Base-by-base conservation (phyloP, 23 red algal species). In the Agarophyton chilense region DNA sequence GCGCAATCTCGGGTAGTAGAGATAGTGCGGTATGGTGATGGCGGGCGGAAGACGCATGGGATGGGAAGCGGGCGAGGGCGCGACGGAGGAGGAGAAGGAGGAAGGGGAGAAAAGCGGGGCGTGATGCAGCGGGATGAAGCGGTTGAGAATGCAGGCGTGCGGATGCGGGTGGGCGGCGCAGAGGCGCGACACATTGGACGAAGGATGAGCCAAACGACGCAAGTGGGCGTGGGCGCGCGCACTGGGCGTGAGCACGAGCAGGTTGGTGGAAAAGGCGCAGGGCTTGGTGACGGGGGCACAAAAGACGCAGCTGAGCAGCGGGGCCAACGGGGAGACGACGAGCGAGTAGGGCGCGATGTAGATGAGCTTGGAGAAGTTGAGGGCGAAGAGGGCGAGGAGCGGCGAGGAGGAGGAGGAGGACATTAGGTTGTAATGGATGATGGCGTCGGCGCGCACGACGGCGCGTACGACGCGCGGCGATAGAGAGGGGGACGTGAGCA, bases 131-230 rank as follows among this genome's bases (percentile, higher is more conserved):
- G 40, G 40, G 26, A 83, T 58, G 16, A 47, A 40, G 25, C 10
- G 38, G 24, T 83, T 83, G n/a, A 83, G 79, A 31, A 83, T 26
- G 79, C 79, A 83, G 9, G 79, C 79, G 34, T 83, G 55, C 18
- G 39, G 36, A 16, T 61, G 12, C 12, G 61, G 79, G 25, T 65
- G 16, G 22, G 5, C 33, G 33, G 54, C 55, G 79, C 79, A 65
- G 26, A 31, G 29, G 56, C 29, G 32, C 16, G 12, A 10, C 6
- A 39, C 29, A 17, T 49, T 49, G 79, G 79, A 45, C 13, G 56
- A 40, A 13, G 39, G 31, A 11, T 25, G 35, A 0, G 43, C 10
- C 16, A 44, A 28, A 21, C 9, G 43, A 14, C 39, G 79, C 43
- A 83, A 24, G 32, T 24, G 8, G 22, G 52, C 49, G 77, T 60